Percentiles rank a stretch among this genome's conserved stretches.
phyloP scores from a whole-genome alignment of 176 grass and related monocot genomes.

The Oryza glumipatula region DNA sequence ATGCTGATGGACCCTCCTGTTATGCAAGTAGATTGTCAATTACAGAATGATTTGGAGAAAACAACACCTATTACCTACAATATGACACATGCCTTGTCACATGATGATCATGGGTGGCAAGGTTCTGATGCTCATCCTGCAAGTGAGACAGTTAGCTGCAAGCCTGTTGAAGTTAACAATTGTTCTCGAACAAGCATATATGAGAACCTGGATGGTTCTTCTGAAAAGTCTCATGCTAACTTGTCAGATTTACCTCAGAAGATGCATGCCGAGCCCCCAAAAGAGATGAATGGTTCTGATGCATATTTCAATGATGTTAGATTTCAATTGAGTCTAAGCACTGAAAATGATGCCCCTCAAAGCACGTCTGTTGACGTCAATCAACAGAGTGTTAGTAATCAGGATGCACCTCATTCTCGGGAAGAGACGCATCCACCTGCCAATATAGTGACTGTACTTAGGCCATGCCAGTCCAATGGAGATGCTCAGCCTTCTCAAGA shows the following conservation, averaged over 20 bases:
- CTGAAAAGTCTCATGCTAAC: conserved; percentile 36
- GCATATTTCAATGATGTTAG: conserved; percentile 40
- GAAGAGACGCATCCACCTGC: conserved; percentile 34
- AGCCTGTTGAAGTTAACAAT: conserved; percentile 32
- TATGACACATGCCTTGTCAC: conserved; percentile 42
- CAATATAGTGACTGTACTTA: conserved; percentile 32
- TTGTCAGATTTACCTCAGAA: conserved; percentile 40
- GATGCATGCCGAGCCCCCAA: conserved; percentile 18
- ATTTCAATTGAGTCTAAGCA: conserved; percentile 42
- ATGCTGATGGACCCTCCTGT: conserved; percentile 73
- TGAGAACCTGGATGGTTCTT: conserved; percentile 47
- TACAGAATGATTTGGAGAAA: conserved; percentile 56
- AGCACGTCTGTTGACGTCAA: conserved; percentile 23
- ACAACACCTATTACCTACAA: conserved; percentile 48
- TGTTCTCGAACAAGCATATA: conserved; percentile 32
- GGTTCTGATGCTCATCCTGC: conserved; percentile 37
- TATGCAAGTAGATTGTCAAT: conserved; percentile 61
- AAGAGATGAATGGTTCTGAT: conserved; percentile 13
- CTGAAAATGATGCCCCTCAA: conserved; percentile 35
- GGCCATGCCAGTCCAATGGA: conserved; percentile 46
- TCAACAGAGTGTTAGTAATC: conserved; percentile 40
- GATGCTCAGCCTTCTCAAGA: conserved; percentile 29
- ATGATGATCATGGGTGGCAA: conserved; percentile 52
- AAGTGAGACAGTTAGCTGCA: conserved; percentile 32
- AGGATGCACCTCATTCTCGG: conserved; percentile 33